Evolutionary conservation across 1,284 basidiomycete species (phyloP), one percentile per base, ranked within the genome.

Genomic region (Erythrobasidium hasegawianum): DNA sequence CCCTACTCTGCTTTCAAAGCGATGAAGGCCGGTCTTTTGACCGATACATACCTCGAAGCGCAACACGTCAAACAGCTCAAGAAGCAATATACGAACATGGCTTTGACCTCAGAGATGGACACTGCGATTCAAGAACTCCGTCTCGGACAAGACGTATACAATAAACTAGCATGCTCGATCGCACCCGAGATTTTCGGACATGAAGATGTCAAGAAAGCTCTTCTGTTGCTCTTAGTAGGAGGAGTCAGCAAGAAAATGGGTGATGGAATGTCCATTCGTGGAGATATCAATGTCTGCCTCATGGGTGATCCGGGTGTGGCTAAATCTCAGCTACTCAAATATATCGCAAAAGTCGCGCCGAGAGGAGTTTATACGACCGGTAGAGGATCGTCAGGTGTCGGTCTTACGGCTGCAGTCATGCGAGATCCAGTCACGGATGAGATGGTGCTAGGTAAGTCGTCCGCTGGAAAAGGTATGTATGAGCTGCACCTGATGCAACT

Each of bases 271-370:
- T 97, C 91, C 80, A 98, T 99, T 73, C 85, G 96, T 75, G 96
- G 96, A 26, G 96, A 98, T 78, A 83, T 99, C 79, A 98, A 99
- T 74, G 83, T 99, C 24, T 98, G 96, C 78, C 79, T 99, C 55
- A 98, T 99, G 96, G 96, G 96, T 74, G 96, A 99, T 79, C 96
- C 96, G 57, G 96, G 96, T 87, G 95, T 98, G 69, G 96, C 96
- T 73, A 99, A 99, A 79, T 97, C 93, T 27, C 96, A 98, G 77
- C 77, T 98, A 62, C 83, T 98, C 70, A 98, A 98, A 80, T 98
- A 97, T 75, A 98, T 99, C 74, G 90, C 93, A 59, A 98, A 98
- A 78, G 88, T 99, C 68, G 96, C 96, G 0, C 96, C 96, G 13
- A 84, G 96, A 70, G 96, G 96, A 11, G 88, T 99, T 29, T 99